Evolutionary conservation across 2,329 filamentous ascomycete genomes (phyloP).

Genomic region (Aspergillus udagawae): DNA sequence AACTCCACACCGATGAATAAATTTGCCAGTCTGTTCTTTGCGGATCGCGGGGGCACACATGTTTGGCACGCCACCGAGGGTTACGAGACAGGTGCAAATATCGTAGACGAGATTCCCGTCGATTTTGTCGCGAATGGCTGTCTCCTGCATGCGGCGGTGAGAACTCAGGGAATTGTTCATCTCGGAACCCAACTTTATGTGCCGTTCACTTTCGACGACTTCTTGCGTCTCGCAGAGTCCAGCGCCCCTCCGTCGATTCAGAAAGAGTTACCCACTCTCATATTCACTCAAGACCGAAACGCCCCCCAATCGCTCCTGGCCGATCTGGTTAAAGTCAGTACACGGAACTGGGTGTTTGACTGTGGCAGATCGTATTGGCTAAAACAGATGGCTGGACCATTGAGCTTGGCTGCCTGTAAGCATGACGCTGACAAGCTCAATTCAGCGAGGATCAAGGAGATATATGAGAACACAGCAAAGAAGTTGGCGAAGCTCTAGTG

Average conservation of each 20-base stretch:
- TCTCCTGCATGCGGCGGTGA: slow-evolving; percentile 27
- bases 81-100: slow-evolving; percentile 24
- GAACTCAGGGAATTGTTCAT: slow-evolving; percentile 27
- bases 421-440: slow-evolving; percentile 23
- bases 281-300: slow-evolving; percentile 26
- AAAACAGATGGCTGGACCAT: slow-evolving; percentile 25
- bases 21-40: slow-evolving; percentile 24
- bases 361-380: slow-evolving; percentile 32
- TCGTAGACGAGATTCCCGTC: slow-evolving; percentile 30
- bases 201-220: slow-evolving; percentile 25
- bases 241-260: slow-evolving; percentile 20
- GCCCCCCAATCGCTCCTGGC: slow-evolving; percentile 27
- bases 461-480: slow-evolving; percentile 15
- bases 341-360: slow-evolving; percentile 30
- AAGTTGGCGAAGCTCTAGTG: slow-evolving; percentile 19
- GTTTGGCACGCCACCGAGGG: slow-evolving; percentile 29
- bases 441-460: slow-evolving; percentile 15
- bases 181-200: slow-evolving; percentile 27
- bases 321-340: slow-evolving; percentile 29
- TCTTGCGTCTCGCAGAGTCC: slow-evolving; percentile 14
- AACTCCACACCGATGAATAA: slow-evolving; percentile 30
- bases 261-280: slow-evolving; percentile 20
- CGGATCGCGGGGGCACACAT: slow-evolving; percentile 22
- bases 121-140: slow-evolving; percentile 32
- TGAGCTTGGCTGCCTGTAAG: slow-evolving; percentile 24